Percentiles rank a stretch among this genome's conserved stretches.
Evolutionary conservation across 2,329 filamentous ascomycete genomes (phyloP).

Genomic region (Ceratocystis huliohia): DNA sequence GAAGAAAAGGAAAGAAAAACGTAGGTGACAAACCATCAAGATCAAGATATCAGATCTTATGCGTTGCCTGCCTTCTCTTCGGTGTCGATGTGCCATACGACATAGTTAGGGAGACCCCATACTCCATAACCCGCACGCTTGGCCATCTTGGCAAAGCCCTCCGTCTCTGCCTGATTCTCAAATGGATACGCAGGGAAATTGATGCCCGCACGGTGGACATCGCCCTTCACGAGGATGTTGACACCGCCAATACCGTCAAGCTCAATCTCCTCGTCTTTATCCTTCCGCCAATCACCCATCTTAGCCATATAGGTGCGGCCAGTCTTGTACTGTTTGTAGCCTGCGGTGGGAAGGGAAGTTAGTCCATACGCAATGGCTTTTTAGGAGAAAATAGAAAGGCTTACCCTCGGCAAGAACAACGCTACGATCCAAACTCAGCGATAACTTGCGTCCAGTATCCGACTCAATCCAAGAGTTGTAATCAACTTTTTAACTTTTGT

Average conservation of each 20-base stretch:
- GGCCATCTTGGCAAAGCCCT: conserved; percentile 98
- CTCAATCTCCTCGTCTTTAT: conserved; percentile 84
- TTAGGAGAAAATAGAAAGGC: not conserved
- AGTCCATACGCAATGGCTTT: not conserved
- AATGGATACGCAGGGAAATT: conserved; percentile 96
- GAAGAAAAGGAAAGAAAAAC: conserved; percentile 9
- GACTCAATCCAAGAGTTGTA: conserved; percentile 99
- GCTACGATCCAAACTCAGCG: conserved; percentile 62
- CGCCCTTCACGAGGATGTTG: conserved; percentile 93
- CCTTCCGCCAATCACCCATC: conserved; percentile 83
- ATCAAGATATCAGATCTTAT: conserved; percentile 26
- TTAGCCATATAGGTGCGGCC: conserved; percentile 78
- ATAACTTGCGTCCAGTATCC: conserved; percentile 64
- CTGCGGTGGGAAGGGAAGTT: conserved; percentile 32
- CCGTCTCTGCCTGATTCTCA: conserved; percentile 97
- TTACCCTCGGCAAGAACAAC: conserved; percentile 80
- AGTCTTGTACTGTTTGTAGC: conserved; percentile 88
- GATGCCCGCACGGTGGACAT: conserved; percentile 95
- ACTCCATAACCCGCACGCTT: conserved; percentile 90
- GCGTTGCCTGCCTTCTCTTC: conserved; percentile 81
- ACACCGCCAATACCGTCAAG: conserved; percentile 95
- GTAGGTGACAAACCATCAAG: not conserved
- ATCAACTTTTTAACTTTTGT: conserved; percentile 51
- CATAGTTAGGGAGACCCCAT: conserved; percentile 85
- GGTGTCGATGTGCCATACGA: conserved; percentile 98